Percentiles rank a stretch among this genome's conserved stretches.
Conservation (phyloP, 495 filamentous ascomycete species). For the Hypoxylon fuscum region DNA sequence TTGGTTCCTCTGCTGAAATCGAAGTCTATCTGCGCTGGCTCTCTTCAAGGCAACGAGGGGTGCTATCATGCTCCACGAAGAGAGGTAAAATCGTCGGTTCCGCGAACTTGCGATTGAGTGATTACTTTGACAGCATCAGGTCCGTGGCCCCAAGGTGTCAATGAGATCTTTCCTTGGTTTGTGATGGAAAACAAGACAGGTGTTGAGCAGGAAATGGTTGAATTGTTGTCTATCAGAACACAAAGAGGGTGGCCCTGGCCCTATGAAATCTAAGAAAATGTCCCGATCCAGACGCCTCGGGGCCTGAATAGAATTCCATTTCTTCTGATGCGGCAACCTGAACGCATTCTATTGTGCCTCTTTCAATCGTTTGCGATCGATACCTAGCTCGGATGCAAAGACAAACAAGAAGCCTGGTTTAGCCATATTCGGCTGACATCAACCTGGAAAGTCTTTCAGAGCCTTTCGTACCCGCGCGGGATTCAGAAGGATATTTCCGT, state of each 20-base stretch:
- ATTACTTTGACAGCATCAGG: slow-evolving; percentile 14
- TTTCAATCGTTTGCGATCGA: slow-evolving; percentile 2
- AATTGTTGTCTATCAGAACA: slow-evolving; percentile 17
- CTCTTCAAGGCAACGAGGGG: slow-evolving; percentile 12
- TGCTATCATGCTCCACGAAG: not conserved
- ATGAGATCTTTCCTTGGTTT: not conserved
- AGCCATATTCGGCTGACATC: slow-evolving; percentile 17
- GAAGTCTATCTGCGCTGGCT: not conserved
- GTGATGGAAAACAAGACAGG: slow-evolving; percentile 2
- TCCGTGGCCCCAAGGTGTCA: not conserved
- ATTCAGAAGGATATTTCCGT: not conserved
- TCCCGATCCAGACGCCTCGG: slow-evolving; percentile 11
- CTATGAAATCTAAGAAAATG: slow-evolving; percentile 3
- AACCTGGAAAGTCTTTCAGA: slow-evolving; percentile 20
- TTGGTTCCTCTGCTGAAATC: not conserved
- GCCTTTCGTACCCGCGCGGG: not conserved
- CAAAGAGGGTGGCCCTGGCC: slow-evolving; percentile 20
- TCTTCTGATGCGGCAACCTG: slow-evolving; percentile 29
- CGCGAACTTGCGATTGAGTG: not conserved
- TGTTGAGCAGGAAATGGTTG: slow-evolving; percentile 20
- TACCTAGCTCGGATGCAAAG: slow-evolving; percentile 9
- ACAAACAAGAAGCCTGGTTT: slow-evolving; percentile 19
- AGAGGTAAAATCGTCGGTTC: not conserved
- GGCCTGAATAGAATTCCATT: slow-evolving; percentile 21
- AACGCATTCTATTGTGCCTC: slow-evolving; percentile 23